Percentiles rank a stretch among this genome's conserved stretches.
phyloP scores from a whole-genome alignment of 768 basidiomycete genomes.

The Leccinum longicurvipes region DNA sequence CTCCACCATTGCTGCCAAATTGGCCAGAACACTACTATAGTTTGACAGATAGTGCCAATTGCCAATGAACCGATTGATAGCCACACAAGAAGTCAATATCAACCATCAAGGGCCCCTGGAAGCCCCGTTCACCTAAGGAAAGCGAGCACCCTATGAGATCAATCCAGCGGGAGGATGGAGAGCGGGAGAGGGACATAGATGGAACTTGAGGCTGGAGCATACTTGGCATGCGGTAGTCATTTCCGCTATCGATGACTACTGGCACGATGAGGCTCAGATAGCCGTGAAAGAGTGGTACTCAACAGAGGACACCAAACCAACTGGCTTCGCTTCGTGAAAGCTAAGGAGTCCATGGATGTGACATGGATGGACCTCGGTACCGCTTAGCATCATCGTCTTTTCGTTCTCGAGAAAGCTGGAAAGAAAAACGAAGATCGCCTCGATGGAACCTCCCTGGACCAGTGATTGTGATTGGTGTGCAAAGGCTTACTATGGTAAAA shows the following conservation, averaged over 20 bases:
- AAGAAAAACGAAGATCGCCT: slow-evolving; percentile 5
- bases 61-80: not conserved
- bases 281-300: not conserved
- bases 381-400: not conserved
- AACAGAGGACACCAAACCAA: not conserved
- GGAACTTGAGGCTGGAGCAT: not conserved
- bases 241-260: slow-evolving; percentile 27
- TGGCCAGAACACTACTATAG: not conserved
- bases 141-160: not conserved
- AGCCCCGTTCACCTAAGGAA: not conserved
- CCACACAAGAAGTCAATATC: not conserved
- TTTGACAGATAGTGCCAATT: not conserved
- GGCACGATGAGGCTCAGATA: slow-evolving; percentile 2
- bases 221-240: slow-evolving; percentile 18
- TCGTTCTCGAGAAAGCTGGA: not conserved
- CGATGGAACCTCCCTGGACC: not conserved
- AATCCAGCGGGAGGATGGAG: not conserved
- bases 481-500: not conserved
- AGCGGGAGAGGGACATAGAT: not conserved
- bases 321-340: not conserved
- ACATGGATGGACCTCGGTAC: not conserved
- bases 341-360: too few relatives aligned
- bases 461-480: slow-evolving; percentile 4
- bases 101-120: not conserved
- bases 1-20: slow-evolving; percentile 5